Evolutionary conservation across 2,329 filamentous ascomycete species (phyloP).

Genomic region (Aureobasidium vineae): DNA sequence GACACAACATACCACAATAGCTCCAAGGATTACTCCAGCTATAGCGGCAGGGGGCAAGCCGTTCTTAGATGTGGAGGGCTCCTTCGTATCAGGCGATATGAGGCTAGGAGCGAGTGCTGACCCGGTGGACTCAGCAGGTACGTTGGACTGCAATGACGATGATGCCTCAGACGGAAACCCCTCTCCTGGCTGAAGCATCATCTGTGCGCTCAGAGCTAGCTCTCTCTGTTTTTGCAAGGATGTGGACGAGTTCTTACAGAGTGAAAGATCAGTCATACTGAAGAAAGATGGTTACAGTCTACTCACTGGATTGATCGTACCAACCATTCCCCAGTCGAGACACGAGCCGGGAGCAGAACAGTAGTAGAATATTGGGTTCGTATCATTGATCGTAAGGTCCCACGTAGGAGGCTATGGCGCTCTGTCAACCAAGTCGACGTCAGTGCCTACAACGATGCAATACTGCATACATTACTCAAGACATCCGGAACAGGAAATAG

Average conservation of each 20-base stretch:
- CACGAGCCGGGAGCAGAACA: neutral
- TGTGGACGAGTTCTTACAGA: neutral
- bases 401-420: neutral
- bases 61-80: too few species aligned
- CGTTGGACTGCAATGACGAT: neutral
- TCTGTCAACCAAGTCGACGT: neutral
- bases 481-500: too few species aligned
- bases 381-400: neutral
- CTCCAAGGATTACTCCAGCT: too few species aligned
- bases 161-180: neutral
- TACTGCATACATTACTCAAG: too few species aligned
- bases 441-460: too few species aligned
- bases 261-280: too few species aligned
- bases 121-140: neutral
- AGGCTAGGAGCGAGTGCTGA: too few species aligned
- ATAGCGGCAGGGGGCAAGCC: too few species aligned
- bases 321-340: neutral
- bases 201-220: neutral
- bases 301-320: neutral
- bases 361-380: neutral
- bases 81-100: too few species aligned
- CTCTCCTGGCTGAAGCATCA: neutral
- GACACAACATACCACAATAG: too few species aligned
- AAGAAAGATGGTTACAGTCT: neutral
- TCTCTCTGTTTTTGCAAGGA: neutral